Percentiles rank a stretch among this genome's conserved stretches.
phyloP scores from a whole-genome alignment of 1,284 basidiomycete species.

The Sporisorium scitamineum region DNA sequence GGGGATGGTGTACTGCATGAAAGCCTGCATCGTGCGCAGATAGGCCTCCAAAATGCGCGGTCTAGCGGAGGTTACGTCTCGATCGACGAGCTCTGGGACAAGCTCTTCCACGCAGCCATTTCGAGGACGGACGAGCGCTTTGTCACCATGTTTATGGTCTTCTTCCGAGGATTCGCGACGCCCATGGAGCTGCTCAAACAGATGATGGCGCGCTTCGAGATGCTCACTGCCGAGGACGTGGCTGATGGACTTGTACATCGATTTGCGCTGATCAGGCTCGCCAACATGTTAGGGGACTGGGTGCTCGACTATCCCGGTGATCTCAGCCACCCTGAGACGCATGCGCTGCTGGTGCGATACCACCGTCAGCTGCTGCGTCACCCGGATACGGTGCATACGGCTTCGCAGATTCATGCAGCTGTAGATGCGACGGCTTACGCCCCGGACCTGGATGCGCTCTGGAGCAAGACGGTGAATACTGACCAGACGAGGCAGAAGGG shows the following conservation, averaged over 20 bases:
- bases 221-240: constrained; percentile 49
- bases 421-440: constrained; percentile 49
- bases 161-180: constrained; percentile 61
- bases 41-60: constrained; percentile 56
- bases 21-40: constrained; percentile 50
- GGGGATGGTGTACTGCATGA: constrained; percentile 40
- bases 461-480: constrained; percentile 58
- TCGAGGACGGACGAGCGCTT: constrained; percentile 58
- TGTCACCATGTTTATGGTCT: constrained; percentile 63
- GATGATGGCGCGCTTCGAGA: constrained; percentile 55
- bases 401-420: constrained; percentile 37
- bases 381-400: constrained; percentile 52
- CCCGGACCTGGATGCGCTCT: constrained; percentile 57
- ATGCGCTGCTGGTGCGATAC: constrained; percentile 44
- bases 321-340: constrained; percentile 56
- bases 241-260: constrained; percentile 56
- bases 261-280: constrained; percentile 57
- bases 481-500: constrained; percentile 39
- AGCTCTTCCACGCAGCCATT: constrained; percentile 64
- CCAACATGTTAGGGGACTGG: constrained; percentile 63
- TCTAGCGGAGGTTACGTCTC: constrained; percentile 60
- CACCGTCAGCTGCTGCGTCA: constrained; percentile 51
- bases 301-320: constrained; percentile 65
- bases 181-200: constrained; percentile 60
- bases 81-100: constrained; percentile 64